Evolutionary conservation across 139 green algal species (phyloP).

Genomic region (Chlorella sp.): DNA sequence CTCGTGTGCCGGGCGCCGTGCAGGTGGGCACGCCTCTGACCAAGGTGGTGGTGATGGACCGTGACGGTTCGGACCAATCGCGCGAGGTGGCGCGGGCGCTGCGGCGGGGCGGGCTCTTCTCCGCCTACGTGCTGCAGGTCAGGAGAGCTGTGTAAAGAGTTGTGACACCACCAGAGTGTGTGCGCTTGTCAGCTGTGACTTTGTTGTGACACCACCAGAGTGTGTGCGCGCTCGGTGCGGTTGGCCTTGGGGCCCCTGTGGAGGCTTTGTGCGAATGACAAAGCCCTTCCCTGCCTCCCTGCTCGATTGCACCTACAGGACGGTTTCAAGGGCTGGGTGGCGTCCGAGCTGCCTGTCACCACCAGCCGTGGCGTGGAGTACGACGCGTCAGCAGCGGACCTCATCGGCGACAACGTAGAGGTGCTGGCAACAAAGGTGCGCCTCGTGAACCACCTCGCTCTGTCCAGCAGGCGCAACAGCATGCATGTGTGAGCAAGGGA

Average conservation of each 20-base stretch:
- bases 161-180: no score
- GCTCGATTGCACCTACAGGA: slow-evolving; percentile 29
- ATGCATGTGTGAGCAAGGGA: not conserved
- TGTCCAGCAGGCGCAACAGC: no score
- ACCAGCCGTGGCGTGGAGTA: slow-evolving; percentile 14
- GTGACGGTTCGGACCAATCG: slow-evolving; percentile 10
- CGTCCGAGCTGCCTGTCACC: slow-evolving; percentile 24
- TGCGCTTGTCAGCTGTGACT: no score
- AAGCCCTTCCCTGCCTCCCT: no score
- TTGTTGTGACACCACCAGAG: no score
- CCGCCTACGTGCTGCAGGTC: slow-evolving; percentile 20
- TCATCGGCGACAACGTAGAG: slow-evolving; percentile 36
- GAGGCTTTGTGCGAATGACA: no score
- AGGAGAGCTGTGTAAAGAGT: no score
- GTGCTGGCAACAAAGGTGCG: not conserved
- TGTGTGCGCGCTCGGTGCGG: no score
- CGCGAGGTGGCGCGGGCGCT: slow-evolving; percentile 19
- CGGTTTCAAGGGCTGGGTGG: slow-evolving; percentile 38
- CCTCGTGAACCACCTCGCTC: no score
- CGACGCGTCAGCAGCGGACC: slow-evolving; percentile 20
- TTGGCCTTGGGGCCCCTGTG: no score
- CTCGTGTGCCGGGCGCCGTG: not conserved
- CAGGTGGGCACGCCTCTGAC: slow-evolving; percentile 10
- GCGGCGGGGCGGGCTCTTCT: not conserved
- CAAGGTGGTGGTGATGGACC: slow-evolving; percentile 25